phyloP scores from a whole-genome alignment of 495 filamentous ascomycete species.

The Elasticomyces elasticus region DNA sequence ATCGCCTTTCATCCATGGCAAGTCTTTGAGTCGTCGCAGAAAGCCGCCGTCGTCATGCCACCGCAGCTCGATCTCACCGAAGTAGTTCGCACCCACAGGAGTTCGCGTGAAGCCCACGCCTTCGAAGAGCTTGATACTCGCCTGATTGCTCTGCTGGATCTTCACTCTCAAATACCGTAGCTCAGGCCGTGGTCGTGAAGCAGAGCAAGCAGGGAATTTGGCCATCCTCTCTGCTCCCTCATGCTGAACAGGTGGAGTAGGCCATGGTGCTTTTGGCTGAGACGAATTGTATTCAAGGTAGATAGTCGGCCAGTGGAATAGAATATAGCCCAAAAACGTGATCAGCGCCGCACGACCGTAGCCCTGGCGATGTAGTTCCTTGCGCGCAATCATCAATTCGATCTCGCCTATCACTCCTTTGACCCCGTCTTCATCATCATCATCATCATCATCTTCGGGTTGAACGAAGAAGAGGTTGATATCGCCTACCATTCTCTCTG shows the following conservation, averaged over 20 bases:
- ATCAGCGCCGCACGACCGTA: slow-evolving; percentile 56
- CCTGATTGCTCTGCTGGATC: slow-evolving; percentile 46
- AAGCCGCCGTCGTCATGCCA: slow-evolving; percentile 11
- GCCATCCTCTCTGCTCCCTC: neutral
- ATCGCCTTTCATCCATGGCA: neutral
- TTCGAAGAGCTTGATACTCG: slow-evolving; percentile 53
- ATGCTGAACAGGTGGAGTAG: neutral
- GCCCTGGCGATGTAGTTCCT: slow-evolving; percentile 48
- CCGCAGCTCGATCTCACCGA: slow-evolving; percentile 55
- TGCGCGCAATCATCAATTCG: slow-evolving; percentile 77
- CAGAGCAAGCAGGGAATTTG: neutral
- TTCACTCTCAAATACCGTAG: slow-evolving; percentile 46
- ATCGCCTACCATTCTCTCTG: slow-evolving; percentile 65
- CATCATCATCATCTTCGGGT: slow-evolving; percentile 37
- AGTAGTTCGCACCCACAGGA: slow-evolving; percentile 46
- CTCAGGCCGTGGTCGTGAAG: neutral
- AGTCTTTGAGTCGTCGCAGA: neutral
- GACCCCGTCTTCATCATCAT: slow-evolving; percentile 22
- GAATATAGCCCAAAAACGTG: slow-evolving; percentile 58
- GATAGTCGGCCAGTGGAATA: slow-evolving; percentile 39
- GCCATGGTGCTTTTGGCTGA: slow-evolving; percentile 1
- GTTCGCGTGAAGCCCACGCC: slow-evolving; percentile 44
- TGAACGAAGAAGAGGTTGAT: slow-evolving; percentile 71
- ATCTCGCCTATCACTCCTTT: slow-evolving; percentile 55
- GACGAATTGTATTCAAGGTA: slow-evolving; percentile 45